A percentile compares a stretch with the other conserved stretches of the same genome.
These are phyloP conservation scores for Neurospora terricola DNA, from an alignment of 495 filamentous ascomycete genomes.

Conservation along the genomic window DNA sequence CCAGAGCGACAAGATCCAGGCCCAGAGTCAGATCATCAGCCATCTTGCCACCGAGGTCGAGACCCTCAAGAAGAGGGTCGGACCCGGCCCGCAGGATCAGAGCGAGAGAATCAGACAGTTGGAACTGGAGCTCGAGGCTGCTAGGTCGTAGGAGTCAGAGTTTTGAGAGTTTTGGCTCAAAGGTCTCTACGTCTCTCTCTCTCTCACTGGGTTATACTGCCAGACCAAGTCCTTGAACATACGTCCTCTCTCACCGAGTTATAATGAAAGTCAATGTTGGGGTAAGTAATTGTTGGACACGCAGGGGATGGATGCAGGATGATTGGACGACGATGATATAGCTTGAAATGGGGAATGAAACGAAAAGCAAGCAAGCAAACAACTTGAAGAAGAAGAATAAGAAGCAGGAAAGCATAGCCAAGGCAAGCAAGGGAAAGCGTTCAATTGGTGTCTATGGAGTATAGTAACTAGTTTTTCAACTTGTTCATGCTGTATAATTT, in stretches of 20 bases:
- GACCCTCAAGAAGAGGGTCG: constrained; percentile 54
- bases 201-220: neutral
- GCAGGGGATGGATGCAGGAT: neutral
- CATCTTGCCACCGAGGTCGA: constrained; percentile 59
- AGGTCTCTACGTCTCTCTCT: too few species aligned
- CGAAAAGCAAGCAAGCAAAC: neutral
- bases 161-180: neutral
- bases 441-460: neutral
- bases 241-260: neutral
- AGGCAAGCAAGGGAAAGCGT: neutral
- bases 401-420: neutral
- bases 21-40: constrained; percentile 48
- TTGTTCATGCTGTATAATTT: neutral
- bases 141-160: constrained; percentile 23
- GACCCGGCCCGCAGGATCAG: constrained; percentile 47
- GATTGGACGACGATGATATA: constrained; percentile 2
- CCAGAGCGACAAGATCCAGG: constrained; percentile 49
- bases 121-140: constrained; percentile 56
- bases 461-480: neutral
- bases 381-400: neutral
- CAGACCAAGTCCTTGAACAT: neutral
- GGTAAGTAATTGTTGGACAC: neutral
- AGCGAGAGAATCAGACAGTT: constrained; percentile 60
- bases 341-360: neutral
- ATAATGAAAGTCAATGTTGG: neutral